Base-by-base conservation (phyloP, 192 early-diverging fungal species). In the Coemansia sp. region DNA sequence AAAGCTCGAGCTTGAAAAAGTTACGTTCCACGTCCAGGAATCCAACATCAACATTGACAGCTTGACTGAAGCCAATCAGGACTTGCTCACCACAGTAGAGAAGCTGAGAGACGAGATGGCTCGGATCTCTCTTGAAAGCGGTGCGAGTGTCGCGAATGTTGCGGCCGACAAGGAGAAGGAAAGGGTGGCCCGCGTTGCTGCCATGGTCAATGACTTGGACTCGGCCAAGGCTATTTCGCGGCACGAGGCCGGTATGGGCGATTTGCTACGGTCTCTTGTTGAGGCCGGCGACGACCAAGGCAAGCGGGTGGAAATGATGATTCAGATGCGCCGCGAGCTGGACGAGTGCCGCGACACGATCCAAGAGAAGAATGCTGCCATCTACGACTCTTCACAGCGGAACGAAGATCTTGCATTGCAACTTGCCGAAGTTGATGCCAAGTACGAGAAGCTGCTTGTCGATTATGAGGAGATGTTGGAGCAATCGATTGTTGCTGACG, bases 1-100 rank as follows among this genome's bases (percentile, higher is more conserved):
- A 35, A 86, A 85, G 50, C 66, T 95, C 21, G 85, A 92, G 68
- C 64, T 97, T 8, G 91, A 95, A 54, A 95, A 95, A 68, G 77
- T 90, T 8, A 81, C 81, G 8, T 95, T 92, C 68, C 90, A 90
- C 25, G 83, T 86, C 72, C 90, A 93, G 72, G 97, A 99, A 63
- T 83, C 81, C 18, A 69, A 82, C 46, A 92, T 99, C 51, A 90
- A 82, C n/a, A 78, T 95, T 6, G 95, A 99, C 30, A 86, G 83
- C 67, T 70, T 95, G 37, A 88, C 87, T 32, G 94, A 97, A 66
- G 85, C 81, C 25, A 93, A 95, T 59, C 53, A 60, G 21, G 94
- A 97, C 52, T 70, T 93, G 26, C 63, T 69, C 26, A 72, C 68
- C 27, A 88, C 93, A 58, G 62, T 96, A 13, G 88, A 93, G 4